phyloP scores from a whole-genome alignment of 2,329 filamentous ascomycete genomes.

The Nemania diffusa region DNA sequence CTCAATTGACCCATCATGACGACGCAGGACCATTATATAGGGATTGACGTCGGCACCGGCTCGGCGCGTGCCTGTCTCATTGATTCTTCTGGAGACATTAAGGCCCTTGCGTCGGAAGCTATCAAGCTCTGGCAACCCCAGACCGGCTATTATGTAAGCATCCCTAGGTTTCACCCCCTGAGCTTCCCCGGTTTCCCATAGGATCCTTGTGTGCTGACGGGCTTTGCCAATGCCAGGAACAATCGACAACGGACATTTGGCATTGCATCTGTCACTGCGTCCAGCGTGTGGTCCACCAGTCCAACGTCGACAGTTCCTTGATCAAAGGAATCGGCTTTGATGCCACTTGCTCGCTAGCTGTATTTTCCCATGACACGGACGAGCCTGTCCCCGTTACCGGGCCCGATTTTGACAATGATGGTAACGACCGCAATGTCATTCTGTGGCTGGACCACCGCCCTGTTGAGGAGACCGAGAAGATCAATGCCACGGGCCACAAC shows the following conservation, averaged over 20 bases:
- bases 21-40: conserved; percentile 72
- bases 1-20: conserved; percentile 40
- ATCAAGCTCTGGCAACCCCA: conserved; percentile 85
- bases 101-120: conserved; percentile 75
- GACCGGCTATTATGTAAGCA: conserved; percentile 75
- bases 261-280: conserved; percentile 91
- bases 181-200: background rate
- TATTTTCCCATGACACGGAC: conserved; percentile 89
- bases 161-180: background rate
- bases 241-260: conserved; percentile 99
- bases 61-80: conserved; percentile 97
- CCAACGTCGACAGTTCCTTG: conserved; percentile 77
- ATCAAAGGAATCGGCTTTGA: conserved; percentile 96
- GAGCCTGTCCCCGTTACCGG: conserved; percentile 92
- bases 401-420: conserved; percentile 81
- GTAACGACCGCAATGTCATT: conserved; percentile 92
- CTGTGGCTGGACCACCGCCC: conserved; percentile 97
- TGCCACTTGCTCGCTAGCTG: conserved; percentile 95
- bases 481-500: conserved; percentile 93
- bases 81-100: conserved; percentile 89
- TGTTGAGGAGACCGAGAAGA: conserved; percentile 87
- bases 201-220: background rate
- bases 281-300: conserved; percentile 81
- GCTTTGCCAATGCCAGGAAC: conserved; percentile 68
- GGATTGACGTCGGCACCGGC: conserved; percentile 95